Percentiles rank a stretch among this genome's conserved stretches.
Evolutionary conservation across 2,329 filamentous ascomycete species (phyloP).

Genomic region (Drechslerella coelobrocha): DNA sequence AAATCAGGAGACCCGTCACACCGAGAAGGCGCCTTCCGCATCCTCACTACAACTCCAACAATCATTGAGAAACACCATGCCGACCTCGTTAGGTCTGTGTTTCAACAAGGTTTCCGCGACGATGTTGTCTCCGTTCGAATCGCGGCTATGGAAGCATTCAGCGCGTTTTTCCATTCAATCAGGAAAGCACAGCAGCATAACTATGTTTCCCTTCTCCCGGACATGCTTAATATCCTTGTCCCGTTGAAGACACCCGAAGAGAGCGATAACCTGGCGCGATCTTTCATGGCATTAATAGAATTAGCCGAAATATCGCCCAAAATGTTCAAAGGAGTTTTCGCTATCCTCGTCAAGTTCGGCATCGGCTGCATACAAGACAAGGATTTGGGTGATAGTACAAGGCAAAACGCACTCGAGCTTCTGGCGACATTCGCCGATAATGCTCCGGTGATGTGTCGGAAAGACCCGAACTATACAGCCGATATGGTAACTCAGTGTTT

Average conservation of each 20-base stretch:
- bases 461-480: conserved; percentile 86
- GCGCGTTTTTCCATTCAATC: conserved; percentile 91
- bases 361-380: conserved; percentile 95
- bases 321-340: conserved; percentile 97
- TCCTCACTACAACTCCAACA: conserved; percentile 91
- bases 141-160: conserved; percentile 94
- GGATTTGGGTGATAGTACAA: conserved; percentile 84
- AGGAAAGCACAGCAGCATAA: conserved; percentile 86
- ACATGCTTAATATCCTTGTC: conserved; percentile 91
- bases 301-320: conserved; percentile 91
- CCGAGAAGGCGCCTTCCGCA: conserved; percentile 90
- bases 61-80: conserved; percentile 97
- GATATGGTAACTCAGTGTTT: conserved; percentile 99
- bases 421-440: conserved; percentile 99
- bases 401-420: conserved; percentile 93
- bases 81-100: conserved; percentile 84
- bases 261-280: conserved; percentile 87
- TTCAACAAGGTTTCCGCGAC: conserved; percentile 91
- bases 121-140: conserved; percentile 80
- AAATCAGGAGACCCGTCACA: conserved; percentile 82
- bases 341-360: conserved; percentile 88
- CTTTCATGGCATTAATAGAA: conserved; percentile 88
- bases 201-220: conserved; percentile 84
- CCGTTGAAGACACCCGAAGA: conserved; percentile 91
- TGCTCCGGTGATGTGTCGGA: conserved; percentile 90